A percentile compares a stretch with the other conserved stretches of the same genome.
Evolutionary conservation across 805 yeast genomes (phyloP).

Genomic region (Kuraishia ogatae): DNA sequence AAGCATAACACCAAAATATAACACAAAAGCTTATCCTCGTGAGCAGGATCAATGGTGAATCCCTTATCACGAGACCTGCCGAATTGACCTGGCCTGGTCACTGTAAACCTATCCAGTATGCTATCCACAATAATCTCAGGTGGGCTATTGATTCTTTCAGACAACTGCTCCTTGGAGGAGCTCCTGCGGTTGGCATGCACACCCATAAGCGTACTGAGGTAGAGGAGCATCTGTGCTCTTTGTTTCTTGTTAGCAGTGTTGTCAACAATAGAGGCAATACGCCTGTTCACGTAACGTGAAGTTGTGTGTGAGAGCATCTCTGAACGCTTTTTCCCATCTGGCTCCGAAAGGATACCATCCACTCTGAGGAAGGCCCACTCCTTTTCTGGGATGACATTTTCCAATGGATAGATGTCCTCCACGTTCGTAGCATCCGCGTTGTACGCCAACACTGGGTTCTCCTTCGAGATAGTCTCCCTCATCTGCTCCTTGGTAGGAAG

Average conservation of each 20-base stretch:
- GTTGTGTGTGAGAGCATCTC: constrained; percentile 54
- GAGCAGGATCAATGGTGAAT: constrained; percentile 79
- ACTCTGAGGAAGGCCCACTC: constrained; percentile 62
- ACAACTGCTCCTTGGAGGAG: constrained; percentile 46
- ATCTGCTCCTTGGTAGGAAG: constrained; percentile 68
- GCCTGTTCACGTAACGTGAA: constrained; percentile 47
- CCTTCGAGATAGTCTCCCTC: constrained; percentile 45
- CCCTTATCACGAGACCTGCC: constrained; percentile 72
- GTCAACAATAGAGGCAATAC: constrained; percentile 29
- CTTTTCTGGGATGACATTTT: constrained; percentile 56
- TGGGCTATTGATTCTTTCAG: constrained; percentile 58
- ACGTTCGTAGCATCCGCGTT: constrained; percentile 73
- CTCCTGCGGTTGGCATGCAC: constrained; percentile 67
- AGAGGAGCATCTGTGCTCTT: constrained; percentile 66
- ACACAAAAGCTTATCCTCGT: constrained; percentile 81
- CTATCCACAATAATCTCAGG: constrained; percentile 68
- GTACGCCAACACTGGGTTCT: constrained; percentile 79
- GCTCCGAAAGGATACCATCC: constrained; percentile 48
- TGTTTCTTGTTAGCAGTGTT: constrained; percentile 36
- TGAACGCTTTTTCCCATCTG: constrained; percentile 37
- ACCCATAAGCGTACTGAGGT: constrained; percentile 73
- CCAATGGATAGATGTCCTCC: constrained; percentile 74
- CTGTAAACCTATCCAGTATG: constrained; percentile 63
- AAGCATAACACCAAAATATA: constrained; percentile 64
- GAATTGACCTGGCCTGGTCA: constrained; percentile 49